phyloP scores from a whole-genome alignment of 2,329 filamentous ascomycete species.

The Penicillium sp. region DNA sequence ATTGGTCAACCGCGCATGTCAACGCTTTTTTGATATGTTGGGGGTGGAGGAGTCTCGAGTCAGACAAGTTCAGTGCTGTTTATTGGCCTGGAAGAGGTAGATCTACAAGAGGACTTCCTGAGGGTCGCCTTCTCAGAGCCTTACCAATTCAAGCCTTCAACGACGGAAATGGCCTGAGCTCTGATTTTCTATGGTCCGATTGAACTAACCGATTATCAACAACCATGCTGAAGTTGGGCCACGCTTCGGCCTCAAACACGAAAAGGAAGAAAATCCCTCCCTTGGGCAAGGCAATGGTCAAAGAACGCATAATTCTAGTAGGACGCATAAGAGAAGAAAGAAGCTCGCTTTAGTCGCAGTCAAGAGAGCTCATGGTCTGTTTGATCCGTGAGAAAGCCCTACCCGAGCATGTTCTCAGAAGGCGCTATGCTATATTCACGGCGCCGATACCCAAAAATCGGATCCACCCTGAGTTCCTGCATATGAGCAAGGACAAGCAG shows the following conservation, averaged over 20 bases:
- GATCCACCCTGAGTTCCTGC: not conserved
- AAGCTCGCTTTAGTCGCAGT: not conserved
- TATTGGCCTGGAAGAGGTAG: constrained; percentile 26
- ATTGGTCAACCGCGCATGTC: constrained; percentile 12
- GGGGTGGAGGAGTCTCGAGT: constrained; percentile 19
- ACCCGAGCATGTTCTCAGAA: not conserved
- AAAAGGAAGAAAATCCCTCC: not conserved
- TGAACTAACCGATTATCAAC: not conserved
- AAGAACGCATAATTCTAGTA: not conserved
- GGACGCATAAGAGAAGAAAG: not conserved
- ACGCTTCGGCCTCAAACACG: not conserved
- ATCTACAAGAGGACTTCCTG: constrained; percentile 24
- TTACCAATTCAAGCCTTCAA: not conserved
- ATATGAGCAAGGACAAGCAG: not conserved
- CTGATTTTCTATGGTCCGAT: not conserved
- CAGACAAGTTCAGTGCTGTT: constrained; percentile 23
- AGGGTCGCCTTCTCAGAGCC: constrained; percentile 15
- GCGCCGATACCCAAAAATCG: not conserved
- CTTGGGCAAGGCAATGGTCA: not conserved
- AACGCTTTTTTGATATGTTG: constrained; percentile 11
- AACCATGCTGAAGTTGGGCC: not conserved
- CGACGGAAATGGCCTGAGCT: not conserved
- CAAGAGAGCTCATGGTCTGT: not conserved
- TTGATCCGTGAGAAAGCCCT: not conserved
- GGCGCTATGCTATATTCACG: not conserved